phyloP scores from a whole-genome alignment of 2,329 filamentous ascomycete genomes.

The Hymenoscyphus fraxineus region DNA sequence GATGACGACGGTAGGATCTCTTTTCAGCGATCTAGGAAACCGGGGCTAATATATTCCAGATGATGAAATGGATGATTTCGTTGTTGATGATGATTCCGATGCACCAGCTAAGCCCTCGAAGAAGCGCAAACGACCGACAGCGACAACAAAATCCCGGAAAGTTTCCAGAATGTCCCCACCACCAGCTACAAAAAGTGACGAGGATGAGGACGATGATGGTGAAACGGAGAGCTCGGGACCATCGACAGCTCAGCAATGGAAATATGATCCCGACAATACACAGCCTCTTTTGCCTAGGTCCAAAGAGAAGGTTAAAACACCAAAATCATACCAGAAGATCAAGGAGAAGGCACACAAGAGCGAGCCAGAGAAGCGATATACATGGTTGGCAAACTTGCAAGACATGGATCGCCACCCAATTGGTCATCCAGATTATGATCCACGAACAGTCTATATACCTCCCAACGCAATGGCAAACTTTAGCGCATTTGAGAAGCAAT shows the following conservation, averaged over 20 bases:
- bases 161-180: conserved; percentile 54
- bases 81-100: conserved; percentile 79
- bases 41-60: conserved; percentile 3
- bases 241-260: conserved; percentile 82
- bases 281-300: conserved; percentile 48
- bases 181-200: conserved; percentile 37
- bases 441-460: conserved; percentile 85
- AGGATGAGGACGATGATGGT: conserved; percentile 48
- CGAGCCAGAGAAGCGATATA: conserved; percentile 81
- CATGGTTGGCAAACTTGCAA: conserved; percentile 81
- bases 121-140: conserved; percentile 61
- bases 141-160: conserved; percentile 57
- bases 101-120: conserved; percentile 53
- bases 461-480: conserved; percentile 76
- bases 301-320: conserved; percentile 36
- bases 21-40: neutral
- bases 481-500: conserved; percentile 94
- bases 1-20: conserved; percentile 53
- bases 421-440: conserved; percentile 84
- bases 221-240: conserved; percentile 55
- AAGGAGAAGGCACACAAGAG: conserved; percentile 70
- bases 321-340: conserved; percentile 33
- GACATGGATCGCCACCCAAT: conserved; percentile 80
- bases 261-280: conserved; percentile 59
- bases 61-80: conserved; percentile 80